Base-by-base conservation (phyloP, 306 rosid species). In the Mimosa bimucronata region DNA sequence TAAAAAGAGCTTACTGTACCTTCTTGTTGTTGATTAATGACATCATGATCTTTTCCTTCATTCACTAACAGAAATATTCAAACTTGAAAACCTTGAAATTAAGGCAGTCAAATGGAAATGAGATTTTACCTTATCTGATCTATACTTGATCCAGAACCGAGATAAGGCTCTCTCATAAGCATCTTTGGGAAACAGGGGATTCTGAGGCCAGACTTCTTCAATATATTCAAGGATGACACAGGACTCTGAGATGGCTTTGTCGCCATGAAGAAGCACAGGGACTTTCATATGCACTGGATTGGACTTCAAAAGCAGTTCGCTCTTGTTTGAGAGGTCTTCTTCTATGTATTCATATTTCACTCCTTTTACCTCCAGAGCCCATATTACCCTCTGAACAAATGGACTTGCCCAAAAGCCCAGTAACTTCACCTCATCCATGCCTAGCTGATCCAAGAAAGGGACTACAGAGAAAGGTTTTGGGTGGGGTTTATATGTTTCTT, bases 351-450 rank as follows among this genome's bases (percentile, higher is more conserved):
- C 88, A 57, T 79, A 88, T 45, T 75, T 79, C 48, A 88, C 77
- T 9, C 86, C 84, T 66, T 85, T 88, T 7, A 85, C 80, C 26
- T 85, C 83, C 1, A 88, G 80, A 72, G 82, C 83, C 83, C 88
- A 85, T 41, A 77, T 83, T 18, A 85, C 86, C 80, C 89, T 75
- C 40, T 68, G 71, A 70, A 82, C 85, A 64, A 31, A 83, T 46
- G 89, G 89, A 71, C 91, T 88, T 6, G 75, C 76, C 91, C 87
- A 83, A 72, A 81, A 81, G 28, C 89, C 86, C 3, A 88, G 71
- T 10, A 88, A 10, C 53, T 88, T 83, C 3, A 88, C 83, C 0
- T 85, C 83, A 74, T 3, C 86, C 89, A 83, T 83, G 1, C 38
- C 5, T 34, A 34, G 50, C 15, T 45, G 15, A 6, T 2, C 0